Percentiles rank a stretch among this genome's conserved stretches.
These are phyloP conservation scores for Earliella scabrosa DNA, from an alignment of 1,284 basidiomycete genomes.

Conservation along the genomic window DNA sequence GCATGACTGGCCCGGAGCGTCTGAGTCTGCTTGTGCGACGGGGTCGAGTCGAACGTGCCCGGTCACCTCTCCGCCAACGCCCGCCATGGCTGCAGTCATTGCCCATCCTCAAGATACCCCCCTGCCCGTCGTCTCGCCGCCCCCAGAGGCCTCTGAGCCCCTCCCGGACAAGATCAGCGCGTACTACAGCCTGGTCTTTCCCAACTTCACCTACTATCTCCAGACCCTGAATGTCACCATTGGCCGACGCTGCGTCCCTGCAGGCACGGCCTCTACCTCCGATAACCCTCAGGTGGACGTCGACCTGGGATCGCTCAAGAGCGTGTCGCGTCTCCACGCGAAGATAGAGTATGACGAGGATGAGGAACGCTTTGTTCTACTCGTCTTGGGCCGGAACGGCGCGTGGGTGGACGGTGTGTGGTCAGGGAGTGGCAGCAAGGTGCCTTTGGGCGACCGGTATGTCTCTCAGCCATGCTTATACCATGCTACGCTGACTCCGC, in stretches of 20 bases:
- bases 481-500: slow-evolving; percentile 12
- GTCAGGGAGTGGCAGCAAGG: slow-evolving; percentile 86
- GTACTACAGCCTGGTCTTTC: slow-evolving; percentile 93
- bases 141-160: slow-evolving; percentile 37
- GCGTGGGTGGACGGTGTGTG: slow-evolving; percentile 98
- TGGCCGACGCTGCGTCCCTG: slow-evolving; percentile 52
- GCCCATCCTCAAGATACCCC: slow-evolving; percentile 39
- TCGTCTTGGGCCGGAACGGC: slow-evolving; percentile 93
- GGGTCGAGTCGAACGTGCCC: slow-evolving; percentile 28
- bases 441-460: slow-evolving; percentile 82
- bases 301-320: slow-evolving; percentile 96
- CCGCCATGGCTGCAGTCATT: slow-evolving; percentile 38
- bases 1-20: slow-evolving; percentile 8
- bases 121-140: slow-evolving; percentile 35
- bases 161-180: slow-evolving; percentile 81
- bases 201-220: slow-evolving; percentile 76
- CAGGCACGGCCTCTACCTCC: slow-evolving; percentile 42
- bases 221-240: slow-evolving; percentile 66
- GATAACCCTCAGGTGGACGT: slow-evolving; percentile 79
- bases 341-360: slow-evolving; percentile 92
- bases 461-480: slow-evolving; percentile 29
- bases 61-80: slow-evolving; percentile 24
- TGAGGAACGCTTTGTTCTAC: slow-evolving; percentile 87
- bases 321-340: slow-evolving; percentile 95
- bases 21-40: neutral